Evolutionary conservation across 495 filamentous ascomycete species (phyloP), one percentile per base, ranked within the genome.

Genomic region (Bathelium albidoporum): DNA sequence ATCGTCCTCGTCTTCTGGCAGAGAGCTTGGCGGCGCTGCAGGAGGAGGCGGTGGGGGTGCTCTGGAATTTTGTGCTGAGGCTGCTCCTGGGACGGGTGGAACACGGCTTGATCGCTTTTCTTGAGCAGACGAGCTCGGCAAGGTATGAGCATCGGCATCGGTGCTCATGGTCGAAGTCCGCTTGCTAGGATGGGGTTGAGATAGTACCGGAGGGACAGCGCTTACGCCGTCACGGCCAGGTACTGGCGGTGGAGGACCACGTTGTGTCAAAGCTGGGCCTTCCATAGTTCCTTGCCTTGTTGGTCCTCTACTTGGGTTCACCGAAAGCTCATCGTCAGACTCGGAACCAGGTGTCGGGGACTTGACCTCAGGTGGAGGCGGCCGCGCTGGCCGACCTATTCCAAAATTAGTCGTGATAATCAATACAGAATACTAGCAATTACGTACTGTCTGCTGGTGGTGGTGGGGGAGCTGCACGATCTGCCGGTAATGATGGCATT

Each of bases 251-350:
- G 64, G 59, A 41, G 55, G 52, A 7, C 36, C 71, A 65, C 59
- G 74, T 77, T 62, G 76, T 78, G 26, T 77, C 78, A 31, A 72
- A 76, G 62, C 74, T 4, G 71, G 55, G 61, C 67, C 20, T 66
- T 81, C 79, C 41, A 68, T 68, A 60, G 71, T 73, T 31, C 76
- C 76, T 41, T 76, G 76, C 34, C 75, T 75, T 49, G 82, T 61
- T 10, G 82, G 83, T 39, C 79, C 55, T 53, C 74, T 80, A 59
- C 71, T 72, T 28, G 85, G 77, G 65, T 82, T 81, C 59, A 83
- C 75, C n/a, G 90, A 94, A 74, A 95, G 77, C 71, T 98, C 94
- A 74, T 97, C 95, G 74, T 95, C 95, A 11, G 93, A 96, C 70
- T 87, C 90, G 7, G 92, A 95, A 29, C 92, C 93, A 63, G 84